Evolutionary conservation across 768 basidiomycete species (phyloP).

Genomic region (Boletus rubropictus): DNA sequence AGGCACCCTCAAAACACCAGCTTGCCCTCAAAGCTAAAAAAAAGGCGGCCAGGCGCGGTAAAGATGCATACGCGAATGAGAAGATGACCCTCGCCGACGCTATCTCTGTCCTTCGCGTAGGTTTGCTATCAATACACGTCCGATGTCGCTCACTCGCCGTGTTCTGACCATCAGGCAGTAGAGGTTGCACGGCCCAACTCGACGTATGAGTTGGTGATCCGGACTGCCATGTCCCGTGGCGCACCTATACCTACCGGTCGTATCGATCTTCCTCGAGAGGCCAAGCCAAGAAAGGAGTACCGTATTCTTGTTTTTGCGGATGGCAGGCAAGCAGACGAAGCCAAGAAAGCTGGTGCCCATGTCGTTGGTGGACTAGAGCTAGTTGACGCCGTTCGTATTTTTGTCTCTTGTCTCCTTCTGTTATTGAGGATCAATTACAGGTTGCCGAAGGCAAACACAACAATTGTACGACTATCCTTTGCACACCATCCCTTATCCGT

Average conservation of each 20-base stretch:
- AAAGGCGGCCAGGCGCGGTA: conserved; percentile 48
- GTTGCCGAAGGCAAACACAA: conserved; percentile 67
- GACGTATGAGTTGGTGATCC: conserved; percentile 75
- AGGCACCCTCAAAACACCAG: conserved; percentile 64
- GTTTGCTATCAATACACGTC: conserved; percentile 22
- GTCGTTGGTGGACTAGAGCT: conserved; percentile 89
- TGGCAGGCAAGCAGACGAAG: conserved; percentile 74
- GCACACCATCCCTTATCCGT: conserved; percentile 72
- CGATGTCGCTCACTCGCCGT: conserved; percentile 2
- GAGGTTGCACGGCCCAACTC: conserved; percentile 73
- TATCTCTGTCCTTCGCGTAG: conserved; percentile 63
- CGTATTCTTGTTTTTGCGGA: conserved; percentile 92
- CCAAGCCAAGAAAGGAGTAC: conserved; percentile 63
- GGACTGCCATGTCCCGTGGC: conserved; percentile 74
- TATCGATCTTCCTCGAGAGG: conserved; percentile 76
- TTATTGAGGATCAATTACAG: conserved; percentile 32
- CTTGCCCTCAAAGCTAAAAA: conserved; percentile 59
- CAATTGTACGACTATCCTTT: conserved; percentile 75
- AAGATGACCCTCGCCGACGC: conserved; percentile 64
- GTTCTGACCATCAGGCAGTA: conserved; percentile 52
- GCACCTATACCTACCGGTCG: conserved; percentile 85
- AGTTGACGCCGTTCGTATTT: conserved; percentile 68
- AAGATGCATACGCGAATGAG: conserved; percentile 55
- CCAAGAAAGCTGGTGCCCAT: conserved; percentile 82
- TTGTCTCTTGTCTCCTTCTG: neutral